A percentile compares a stretch with the other conserved stretches of the same genome.
Conservation (phyloP, 441 rosid genomes). For the Gossypium lobatum region DNA sequence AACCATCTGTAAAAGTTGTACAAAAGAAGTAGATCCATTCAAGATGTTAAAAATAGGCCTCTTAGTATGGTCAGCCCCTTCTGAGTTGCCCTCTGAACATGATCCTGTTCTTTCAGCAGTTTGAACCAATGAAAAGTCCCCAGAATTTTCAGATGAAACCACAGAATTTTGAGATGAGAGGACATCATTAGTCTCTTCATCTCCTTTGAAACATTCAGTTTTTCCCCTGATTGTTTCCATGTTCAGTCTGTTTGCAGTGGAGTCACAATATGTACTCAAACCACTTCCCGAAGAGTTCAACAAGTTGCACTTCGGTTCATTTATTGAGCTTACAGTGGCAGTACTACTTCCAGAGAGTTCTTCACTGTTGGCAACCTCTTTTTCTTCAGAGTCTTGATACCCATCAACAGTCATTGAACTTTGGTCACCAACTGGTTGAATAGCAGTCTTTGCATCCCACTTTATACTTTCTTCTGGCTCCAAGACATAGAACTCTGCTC, state of each 20-base stretch:
- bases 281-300: conserved; percentile 22
- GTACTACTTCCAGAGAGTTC: conserved; percentile 40
- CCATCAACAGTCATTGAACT: conserved; percentile 34
- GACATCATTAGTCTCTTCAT: conserved; percentile 21
- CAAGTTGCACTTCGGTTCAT: conserved; percentile 27
- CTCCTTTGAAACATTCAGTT: conserved; percentile 18
- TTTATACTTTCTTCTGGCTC: conserved; percentile 45
- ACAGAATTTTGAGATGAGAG: conserved; percentile 54
- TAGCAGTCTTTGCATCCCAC: conserved; percentile 30
- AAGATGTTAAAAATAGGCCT: conserved; percentile 19
- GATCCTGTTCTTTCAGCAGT: conserved; percentile 45
- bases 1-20: conserved; percentile 51
- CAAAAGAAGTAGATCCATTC: conserved; percentile 30
- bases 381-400: conserved; percentile 41
- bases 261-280: conserved; percentile 25
- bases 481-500: conserved; percentile 34
- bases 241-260: conserved; percentile 26
- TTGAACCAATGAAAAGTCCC: conserved; percentile 34
- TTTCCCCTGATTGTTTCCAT: conserved; percentile 21
- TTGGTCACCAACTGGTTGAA: conserved; percentile 35
- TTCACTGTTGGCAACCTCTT: conserved; percentile 41
- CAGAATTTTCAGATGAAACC: conserved; percentile 47
- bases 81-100: conserved; percentile 44
- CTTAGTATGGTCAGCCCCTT: conserved; percentile 29
- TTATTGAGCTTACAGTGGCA: conserved; percentile 26